Evolutionary conservation across 2,329 filamentous ascomycete species (phyloP).

Genomic region (Polytolypa hystricis): DNA sequence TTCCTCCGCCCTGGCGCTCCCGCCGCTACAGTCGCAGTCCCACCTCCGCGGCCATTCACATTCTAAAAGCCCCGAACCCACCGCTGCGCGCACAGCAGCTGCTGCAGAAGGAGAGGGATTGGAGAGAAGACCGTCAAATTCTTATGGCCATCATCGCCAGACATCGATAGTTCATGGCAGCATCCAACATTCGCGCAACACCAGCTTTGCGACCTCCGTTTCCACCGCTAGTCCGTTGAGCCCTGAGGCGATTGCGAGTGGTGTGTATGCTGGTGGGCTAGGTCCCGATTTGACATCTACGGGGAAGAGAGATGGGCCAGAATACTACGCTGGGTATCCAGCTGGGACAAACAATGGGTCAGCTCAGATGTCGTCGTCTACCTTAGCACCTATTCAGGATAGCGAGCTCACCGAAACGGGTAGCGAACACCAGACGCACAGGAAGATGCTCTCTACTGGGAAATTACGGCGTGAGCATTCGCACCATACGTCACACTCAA

Average conservation of each 20-base stretch:
- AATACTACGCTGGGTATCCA: slow-evolving; percentile 19
- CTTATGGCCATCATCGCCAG: slow-evolving; percentile 84
- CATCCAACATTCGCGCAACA: slow-evolving; percentile 78
- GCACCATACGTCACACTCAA: slow-evolving; percentile 66
- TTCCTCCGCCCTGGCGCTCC: slow-evolving; percentile 22
- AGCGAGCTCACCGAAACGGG: slow-evolving; percentile 20
- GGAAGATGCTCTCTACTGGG: slow-evolving; percentile 46
- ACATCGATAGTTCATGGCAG: slow-evolving; percentile 91
- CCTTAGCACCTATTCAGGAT: slow-evolving; percentile 29
- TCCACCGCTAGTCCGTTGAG: slow-evolving; percentile 71
- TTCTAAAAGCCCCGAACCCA: slow-evolving; percentile 32
- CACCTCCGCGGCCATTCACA: slow-evolving; percentile 30
- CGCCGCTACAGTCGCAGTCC: slow-evolving; percentile 26
- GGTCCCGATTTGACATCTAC: slow-evolving; percentile 35
- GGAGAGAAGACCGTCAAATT: slow-evolving; percentile 35
- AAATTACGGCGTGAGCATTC: slow-evolving; percentile 58
- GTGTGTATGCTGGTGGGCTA: slow-evolving; percentile 44
- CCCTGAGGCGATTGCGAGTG: slow-evolving; percentile 69
- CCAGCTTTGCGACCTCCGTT: slow-evolving; percentile 58
- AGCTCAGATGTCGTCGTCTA: slow-evolving; percentile 17
- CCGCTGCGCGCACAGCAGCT: slow-evolving; percentile 22
- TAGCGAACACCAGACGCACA: slow-evolving; percentile 22
- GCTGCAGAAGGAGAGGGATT: slow-evolving; percentile 26
- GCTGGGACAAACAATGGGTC: slow-evolving; percentile 33
- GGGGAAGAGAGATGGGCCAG: slow-evolving; percentile 23